These are phyloP conservation scores for Brassica rapa DNA, from an alignment of 345 rosid genomes.

Conservation along the genomic window DNA sequence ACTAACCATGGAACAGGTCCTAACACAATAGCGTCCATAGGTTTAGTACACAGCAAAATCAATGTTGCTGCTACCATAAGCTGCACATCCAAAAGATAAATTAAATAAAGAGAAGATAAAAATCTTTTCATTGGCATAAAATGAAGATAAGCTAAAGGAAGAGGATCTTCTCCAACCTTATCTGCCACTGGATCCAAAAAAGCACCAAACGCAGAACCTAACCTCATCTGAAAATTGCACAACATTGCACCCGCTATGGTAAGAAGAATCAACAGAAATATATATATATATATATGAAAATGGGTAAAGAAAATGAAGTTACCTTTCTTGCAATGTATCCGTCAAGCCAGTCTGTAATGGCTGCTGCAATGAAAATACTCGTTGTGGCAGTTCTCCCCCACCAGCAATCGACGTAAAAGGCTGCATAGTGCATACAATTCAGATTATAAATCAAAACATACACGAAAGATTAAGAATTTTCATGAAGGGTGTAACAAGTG, in stretches of 20 bases:
- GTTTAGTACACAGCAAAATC: constrained; percentile 81
- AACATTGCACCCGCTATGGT: constrained; percentile 25
- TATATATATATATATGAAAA: not conserved
- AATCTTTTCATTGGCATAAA: not conserved
- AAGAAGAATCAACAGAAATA: not conserved
- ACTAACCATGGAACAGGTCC: constrained; percentile 79
- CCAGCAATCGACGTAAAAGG: constrained; percentile 86
- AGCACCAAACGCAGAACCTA: constrained; percentile 92
- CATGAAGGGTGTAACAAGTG: not conserved
- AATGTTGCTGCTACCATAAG: constrained; percentile 98
- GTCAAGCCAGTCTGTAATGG: constrained; percentile 98
- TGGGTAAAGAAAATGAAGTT: not conserved
- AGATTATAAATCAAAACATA: not conserved
- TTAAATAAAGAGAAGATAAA: not conserved
- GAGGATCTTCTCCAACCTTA: constrained; percentile 54
- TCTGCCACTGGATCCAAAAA: constrained; percentile 99
- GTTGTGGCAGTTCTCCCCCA: constrained; percentile 95
- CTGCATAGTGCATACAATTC: constrained; percentile 27
- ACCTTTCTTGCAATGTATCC: constrained; percentile 98
- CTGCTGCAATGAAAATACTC: constrained; percentile 85
- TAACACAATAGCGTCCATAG: constrained; percentile 55
- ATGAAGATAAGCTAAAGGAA: not conserved
- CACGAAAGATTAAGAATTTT: not conserved
- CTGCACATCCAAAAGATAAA: constrained; percentile 44
- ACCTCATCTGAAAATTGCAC: constrained; percentile 67